These are phyloP conservation scores for Hymenoscyphus repandus DNA, from an alignment of 2,329 filamentous ascomycete genomes.

Conservation along the genomic window DNA sequence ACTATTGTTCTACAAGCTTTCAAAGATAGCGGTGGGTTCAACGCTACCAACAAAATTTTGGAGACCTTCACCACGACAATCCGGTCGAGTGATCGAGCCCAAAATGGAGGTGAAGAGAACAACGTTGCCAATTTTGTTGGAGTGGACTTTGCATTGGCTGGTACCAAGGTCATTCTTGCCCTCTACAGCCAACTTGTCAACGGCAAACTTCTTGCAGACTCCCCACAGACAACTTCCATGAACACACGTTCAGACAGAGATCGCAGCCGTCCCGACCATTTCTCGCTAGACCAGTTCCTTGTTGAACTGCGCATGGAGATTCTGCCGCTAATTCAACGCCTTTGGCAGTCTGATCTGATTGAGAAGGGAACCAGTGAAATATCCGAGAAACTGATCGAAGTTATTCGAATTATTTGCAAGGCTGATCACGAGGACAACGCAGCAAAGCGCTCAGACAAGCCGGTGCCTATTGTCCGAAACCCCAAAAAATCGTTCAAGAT, in stretches of 20 bases:
- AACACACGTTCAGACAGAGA: conserved; percentile 48
- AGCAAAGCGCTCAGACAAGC: conserved; percentile 56
- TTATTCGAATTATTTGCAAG: conserved; percentile 71
- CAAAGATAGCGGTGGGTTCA: conserved; percentile 73
- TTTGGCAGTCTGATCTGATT: conserved; percentile 83
- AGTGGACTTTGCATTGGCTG: conserved; percentile 44
- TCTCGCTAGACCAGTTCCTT: conserved; percentile 69
- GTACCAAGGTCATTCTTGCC: conserved; percentile 77
- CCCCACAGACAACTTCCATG: conserved; percentile 55
- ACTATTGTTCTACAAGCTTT: conserved; percentile 82
- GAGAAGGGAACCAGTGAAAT: conserved; percentile 75
- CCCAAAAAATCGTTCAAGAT: conserved; percentile 45
- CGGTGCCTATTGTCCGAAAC: conserved; percentile 36
- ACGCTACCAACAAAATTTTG: conserved; percentile 67
- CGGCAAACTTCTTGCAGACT: conserved; percentile 75
- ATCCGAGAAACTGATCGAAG: conserved; percentile 74
- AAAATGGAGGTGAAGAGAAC: conserved; percentile 32
- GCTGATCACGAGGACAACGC: conserved; percentile 70
- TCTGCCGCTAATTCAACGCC: conserved; percentile 65
- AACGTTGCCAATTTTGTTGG: conserved; percentile 17
- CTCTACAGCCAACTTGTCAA: conserved; percentile 74
- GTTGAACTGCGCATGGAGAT: conserved; percentile 80
- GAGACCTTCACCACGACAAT: conserved; percentile 59
- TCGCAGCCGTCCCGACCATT: conserved; percentile 52
- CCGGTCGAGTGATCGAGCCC: conserved; percentile 32